Percentiles rank a stretch among this genome's conserved stretches.
Evolutionary conservation across 2,329 filamentous ascomycete genomes (phyloP).

Genomic region (Ambrosiella beaveri): DNA sequence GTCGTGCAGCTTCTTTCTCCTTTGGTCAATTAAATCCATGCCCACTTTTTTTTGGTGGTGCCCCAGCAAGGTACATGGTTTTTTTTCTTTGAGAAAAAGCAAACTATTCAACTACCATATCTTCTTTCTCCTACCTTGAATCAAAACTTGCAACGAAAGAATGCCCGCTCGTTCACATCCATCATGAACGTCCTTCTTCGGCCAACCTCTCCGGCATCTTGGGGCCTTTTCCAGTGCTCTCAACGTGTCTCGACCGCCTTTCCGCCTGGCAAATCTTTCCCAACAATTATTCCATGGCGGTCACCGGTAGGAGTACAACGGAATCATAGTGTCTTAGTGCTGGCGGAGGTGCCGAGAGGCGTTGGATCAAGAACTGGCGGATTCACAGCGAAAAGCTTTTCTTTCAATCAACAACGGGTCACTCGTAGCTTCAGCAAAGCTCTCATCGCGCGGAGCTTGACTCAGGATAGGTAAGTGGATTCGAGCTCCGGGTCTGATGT

Average conservation of each 20-base stretch:
- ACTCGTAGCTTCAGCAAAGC: neutral
- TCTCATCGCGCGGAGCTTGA: neutral
- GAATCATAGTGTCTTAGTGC: neutral
- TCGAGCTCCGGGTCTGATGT: neutral
- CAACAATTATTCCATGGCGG: neutral
- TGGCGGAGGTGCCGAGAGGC: neutral
- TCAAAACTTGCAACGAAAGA: neutral
- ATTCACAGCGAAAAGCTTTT: neutral
- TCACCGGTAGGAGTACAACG: neutral
- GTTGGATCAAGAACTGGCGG: neutral
- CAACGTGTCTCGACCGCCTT: neutral
- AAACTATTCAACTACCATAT: no score
- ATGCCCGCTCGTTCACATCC: neutral
- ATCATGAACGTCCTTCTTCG: conserved; percentile 11
- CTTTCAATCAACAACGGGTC: neutral
- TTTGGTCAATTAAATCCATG: no score
- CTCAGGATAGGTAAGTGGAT: neutral
- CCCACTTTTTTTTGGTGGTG: no score
- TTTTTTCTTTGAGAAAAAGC: neutral
- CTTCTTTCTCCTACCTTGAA: no score
- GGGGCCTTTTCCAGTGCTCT: neutral
- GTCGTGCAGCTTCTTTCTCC: no score
- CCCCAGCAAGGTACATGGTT: neutral
- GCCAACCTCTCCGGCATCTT: neutral
- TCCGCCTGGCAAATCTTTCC: neutral